Conservation (phyloP, 129 eudicot genomes). For the Centella asiatica region DNA sequence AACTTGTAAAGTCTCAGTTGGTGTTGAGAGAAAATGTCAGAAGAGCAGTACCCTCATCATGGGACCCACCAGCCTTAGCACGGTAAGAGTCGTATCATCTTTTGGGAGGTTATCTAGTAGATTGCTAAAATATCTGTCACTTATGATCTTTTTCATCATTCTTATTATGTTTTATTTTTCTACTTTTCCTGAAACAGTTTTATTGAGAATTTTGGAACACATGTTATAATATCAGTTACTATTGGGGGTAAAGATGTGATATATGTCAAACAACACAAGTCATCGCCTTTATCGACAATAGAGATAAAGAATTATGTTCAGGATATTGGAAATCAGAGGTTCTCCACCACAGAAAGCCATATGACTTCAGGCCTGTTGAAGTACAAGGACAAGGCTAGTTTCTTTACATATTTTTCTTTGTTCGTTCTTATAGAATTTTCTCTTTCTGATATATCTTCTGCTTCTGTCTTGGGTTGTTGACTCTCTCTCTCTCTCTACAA, state of each 20-base stretch:
- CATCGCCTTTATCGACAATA: conserved; percentile 59
- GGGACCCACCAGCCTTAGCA: conserved; percentile 93
- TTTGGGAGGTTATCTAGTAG: neutral
- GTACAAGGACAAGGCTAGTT: conserved; percentile 72
- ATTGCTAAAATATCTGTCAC: too few relatives aligned
- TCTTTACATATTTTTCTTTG: conserved; percentile 1
- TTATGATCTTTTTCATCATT: neutral
- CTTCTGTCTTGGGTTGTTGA: neutral
- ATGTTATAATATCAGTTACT: conserved; percentile 75
- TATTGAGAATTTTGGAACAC: conserved; percentile 91
- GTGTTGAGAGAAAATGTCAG: conserved; percentile 58
- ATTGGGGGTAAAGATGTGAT: conserved; percentile 96
- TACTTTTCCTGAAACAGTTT: conserved; percentile 39
- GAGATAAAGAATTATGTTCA: conserved; percentile 81
- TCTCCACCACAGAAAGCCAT: conserved; percentile 43
- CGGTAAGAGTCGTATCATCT: conserved; percentile 32
- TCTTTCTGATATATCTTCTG: neutral
- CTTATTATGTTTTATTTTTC: neutral
- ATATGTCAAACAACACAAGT: conserved; percentile 64
- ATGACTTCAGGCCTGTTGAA: conserved; percentile 63
- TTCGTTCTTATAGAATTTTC: neutral
- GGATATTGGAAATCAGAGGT: conserved; percentile 79
- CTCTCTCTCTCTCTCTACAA: neutral
- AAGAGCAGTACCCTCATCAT: conserved; percentile 64
- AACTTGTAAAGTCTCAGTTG: conserved; percentile 42